A percentile compares a stretch with the other conserved stretches of the same genome.
Conservation (phyloP, 495 filamentous ascomycete genomes). For the Aspergillus nanangensis region DNA sequence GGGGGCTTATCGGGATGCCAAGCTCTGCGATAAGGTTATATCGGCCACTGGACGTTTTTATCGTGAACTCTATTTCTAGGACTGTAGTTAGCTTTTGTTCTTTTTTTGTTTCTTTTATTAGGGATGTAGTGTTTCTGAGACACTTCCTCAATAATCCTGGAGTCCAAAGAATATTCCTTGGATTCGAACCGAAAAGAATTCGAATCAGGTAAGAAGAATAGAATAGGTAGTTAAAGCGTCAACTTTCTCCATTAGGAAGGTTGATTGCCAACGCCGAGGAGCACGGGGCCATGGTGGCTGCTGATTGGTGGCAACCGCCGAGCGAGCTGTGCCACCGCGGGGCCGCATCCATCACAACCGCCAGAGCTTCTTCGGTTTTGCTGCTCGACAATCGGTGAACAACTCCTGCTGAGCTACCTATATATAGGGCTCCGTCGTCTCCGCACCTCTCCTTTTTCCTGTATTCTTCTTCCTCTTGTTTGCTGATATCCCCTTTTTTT, state of each 20-base stretch:
- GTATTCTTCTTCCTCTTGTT: neutral
- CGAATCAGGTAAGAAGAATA: neutral
- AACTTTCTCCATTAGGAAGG: conserved; percentile 1
- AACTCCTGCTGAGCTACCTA: too few species aligned
- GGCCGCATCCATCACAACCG: conserved; percentile 3
- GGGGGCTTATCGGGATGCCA: too few species aligned
- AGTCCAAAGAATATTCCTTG: neutral
- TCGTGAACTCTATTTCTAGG: too few species aligned
- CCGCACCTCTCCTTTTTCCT: neutral
- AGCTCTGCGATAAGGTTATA: too few species aligned
- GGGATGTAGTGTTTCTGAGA: too few species aligned
- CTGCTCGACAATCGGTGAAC: too few species aligned
- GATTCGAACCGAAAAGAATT: neutral
- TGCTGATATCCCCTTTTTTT: neutral
- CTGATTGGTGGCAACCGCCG: conserved; percentile 20
- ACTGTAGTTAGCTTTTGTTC: too few species aligned
- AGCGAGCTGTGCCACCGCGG: conserved; percentile 2
- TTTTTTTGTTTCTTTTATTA: too few species aligned
- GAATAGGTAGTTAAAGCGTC: too few species aligned
- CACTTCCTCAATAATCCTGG: too few species aligned
- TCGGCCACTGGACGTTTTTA: too few species aligned
- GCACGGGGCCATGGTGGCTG: neutral
- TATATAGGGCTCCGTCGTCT: neutral
- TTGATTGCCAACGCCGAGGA: conserved; percentile 1
- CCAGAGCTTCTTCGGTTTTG: conserved; percentile 1